Evolutionary conservation across 371 early-diverging fungal genomes (phyloP).

Genomic region (Nosema muscidifuracis): DNA sequence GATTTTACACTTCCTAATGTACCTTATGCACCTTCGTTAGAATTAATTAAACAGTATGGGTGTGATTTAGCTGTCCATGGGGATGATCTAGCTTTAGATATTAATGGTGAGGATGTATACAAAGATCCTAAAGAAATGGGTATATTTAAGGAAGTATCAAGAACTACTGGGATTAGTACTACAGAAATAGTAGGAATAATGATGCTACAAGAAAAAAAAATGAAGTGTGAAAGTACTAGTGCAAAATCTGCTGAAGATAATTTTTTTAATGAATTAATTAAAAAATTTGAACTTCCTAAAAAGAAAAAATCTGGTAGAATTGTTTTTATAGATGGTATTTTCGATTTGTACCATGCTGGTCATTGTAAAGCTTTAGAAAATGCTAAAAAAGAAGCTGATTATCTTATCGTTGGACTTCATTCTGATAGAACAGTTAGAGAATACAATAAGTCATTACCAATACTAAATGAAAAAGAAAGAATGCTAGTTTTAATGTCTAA

Average conservation of each 20-base stretch:
- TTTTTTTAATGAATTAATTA: constrained; percentile 16
- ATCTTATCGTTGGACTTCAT: constrained; percentile 80
- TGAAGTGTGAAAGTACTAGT: not conserved
- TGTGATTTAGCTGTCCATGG: constrained; percentile 86
- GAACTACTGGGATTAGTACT: constrained; percentile 81
- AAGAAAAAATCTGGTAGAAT: constrained; percentile 59
- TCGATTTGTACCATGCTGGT: constrained; percentile 87
- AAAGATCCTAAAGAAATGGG: constrained; percentile 71
- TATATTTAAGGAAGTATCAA: constrained; percentile 70
- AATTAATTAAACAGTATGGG: constrained; percentile 71
- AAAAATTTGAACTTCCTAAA: constrained; percentile 9
- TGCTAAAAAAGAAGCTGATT: constrained; percentile 74
- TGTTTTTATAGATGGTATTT: constrained; percentile 86
- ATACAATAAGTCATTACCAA: constrained; percentile 4
- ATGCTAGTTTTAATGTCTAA: constrained; percentile 28
- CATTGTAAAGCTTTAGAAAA: constrained; percentile 81
- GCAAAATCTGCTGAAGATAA: not conserved
- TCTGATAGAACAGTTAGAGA: constrained; percentile 68
- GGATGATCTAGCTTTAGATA: constrained; percentile 82
- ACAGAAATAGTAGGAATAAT: constrained; percentile 87
- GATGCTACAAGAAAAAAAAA: constrained; percentile 65
- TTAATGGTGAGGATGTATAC: constrained; percentile 87
- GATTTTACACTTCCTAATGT: constrained; percentile 81
- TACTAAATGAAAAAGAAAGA: constrained; percentile 26
- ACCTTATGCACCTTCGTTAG: constrained; percentile 78